Percentiles rank a stretch among this genome's conserved stretches.
These are phyloP conservation scores for Racocetra persica DNA, from an alignment of 371 early-diverging fungal genomes.

Conservation along the genomic window DNA sequence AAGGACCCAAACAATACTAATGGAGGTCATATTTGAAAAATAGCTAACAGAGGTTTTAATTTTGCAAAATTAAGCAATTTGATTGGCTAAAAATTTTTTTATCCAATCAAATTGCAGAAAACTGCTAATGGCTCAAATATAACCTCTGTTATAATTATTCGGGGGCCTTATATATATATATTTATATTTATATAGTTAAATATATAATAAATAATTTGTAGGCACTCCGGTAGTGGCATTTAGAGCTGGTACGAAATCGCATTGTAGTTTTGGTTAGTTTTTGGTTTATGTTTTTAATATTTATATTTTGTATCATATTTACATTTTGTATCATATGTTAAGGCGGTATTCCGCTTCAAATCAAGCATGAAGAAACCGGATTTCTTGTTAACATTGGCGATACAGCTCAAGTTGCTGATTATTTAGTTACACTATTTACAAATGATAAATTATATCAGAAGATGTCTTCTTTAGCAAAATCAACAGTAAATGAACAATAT, in stretches of 20 bases:
- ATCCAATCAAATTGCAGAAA: no score
- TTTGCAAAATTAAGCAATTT: no score
- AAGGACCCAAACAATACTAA: no score
- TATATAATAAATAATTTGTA: no score
- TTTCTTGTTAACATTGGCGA: slow-evolving; percentile 73
- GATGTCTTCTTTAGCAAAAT: slow-evolving; percentile 58
- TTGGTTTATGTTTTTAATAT: not conserved
- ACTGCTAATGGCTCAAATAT: no score
- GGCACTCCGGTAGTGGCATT: slow-evolving; percentile 70
- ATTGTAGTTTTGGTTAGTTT: not conserved
- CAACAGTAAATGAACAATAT: slow-evolving; percentile 67
- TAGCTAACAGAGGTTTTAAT: no score
- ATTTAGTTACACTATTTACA: slow-evolving; percentile 60
- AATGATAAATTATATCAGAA: slow-evolving; percentile 54
- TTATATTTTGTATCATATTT: not conserved
- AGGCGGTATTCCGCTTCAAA: slow-evolving; percentile 89
- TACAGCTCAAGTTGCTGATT: slow-evolving; percentile 65
- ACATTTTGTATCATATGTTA: not conserved
- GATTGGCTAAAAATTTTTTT: no score
- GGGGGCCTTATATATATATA: no score
- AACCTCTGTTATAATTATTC: no score
- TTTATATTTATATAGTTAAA: no score
- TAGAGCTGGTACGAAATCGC: slow-evolving; percentile 33
- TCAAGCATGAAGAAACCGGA: slow-evolving; percentile 68
- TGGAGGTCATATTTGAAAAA: no score